Evolutionary conservation across 805 yeast genomes (phyloP), one percentile per base, ranked within the genome.

Genomic region (Saitoella complicata): DNA sequence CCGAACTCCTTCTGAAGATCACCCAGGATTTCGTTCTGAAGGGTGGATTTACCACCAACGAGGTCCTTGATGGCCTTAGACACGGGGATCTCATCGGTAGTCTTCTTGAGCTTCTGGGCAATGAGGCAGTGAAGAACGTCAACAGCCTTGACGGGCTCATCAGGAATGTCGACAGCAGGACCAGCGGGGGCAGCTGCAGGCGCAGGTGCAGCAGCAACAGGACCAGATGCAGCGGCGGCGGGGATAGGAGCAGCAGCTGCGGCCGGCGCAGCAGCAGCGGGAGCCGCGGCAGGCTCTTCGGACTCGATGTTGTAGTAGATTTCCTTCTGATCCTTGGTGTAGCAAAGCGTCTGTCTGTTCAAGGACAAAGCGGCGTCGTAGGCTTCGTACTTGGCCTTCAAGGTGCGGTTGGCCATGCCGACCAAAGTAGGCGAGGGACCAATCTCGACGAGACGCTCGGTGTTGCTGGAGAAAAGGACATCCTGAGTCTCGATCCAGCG

Each of bases 401-500:
- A 76, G 50, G 99, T 91, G 70, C 97, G 80, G 55, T 83, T 76
- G 52, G 98, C 97, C 99, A 91, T 91, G 54, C 97, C 97, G 37
- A 96, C 91, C 62, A 91, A 73, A 39, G 98, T 91, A 49, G 99
- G 97, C 41, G 97, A 86, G 49, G 99, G 99, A 45, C 99, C 99
- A 52, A 91, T 84, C 67, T 91, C 99, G 53, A 91, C 95, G 50
- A 91, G 88, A 60, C 98, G 76, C 69, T 93, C 98, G 50, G 96
- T 81, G 75, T 76, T 80, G 56, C 86, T 91, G 63, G 83, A 82
- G 62, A 91, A 75, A 62, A 91, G 82, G 47, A 91, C 97, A 69
- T 91, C 98, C 68, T 91, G 99, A 50, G 98, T 91, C 64, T 93
- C 98, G 64, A 93, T 91, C 97, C 99, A 91, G 73, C 97, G 79